phyloP scores from a whole-genome alignment of 352 stramenopile genomes.

The Phytopythium litorale region DNA sequence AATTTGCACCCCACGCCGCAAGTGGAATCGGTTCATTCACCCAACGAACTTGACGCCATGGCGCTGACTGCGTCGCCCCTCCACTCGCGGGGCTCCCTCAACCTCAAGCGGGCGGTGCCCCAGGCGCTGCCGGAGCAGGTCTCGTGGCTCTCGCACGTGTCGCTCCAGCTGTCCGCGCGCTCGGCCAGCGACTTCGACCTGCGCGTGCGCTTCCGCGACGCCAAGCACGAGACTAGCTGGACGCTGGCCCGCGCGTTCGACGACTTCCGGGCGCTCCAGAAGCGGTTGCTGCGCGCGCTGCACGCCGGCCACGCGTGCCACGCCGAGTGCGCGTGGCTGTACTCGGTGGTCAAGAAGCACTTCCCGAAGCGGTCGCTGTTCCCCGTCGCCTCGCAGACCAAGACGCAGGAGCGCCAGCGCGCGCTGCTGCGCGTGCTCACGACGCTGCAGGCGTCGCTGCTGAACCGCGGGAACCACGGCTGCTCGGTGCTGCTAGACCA shows the following conservation, averaged over 20 bases:
- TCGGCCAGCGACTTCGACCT: neutral
- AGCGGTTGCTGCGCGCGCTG: constrained; percentile 30
- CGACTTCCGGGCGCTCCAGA: constrained; percentile 28
- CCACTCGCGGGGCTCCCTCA: neutral
- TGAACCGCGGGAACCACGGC: constrained; percentile 30
- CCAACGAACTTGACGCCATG: neutral
- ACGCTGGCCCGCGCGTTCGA: constrained; percentile 21
- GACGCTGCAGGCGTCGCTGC: constrained; percentile 32
- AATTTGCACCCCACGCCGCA: neutral
- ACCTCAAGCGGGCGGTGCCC: constrained; percentile 16
- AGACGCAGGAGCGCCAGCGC: constrained; percentile 15
- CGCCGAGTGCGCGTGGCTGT: constrained; percentile 40
- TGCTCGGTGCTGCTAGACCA: constrained; percentile 30
- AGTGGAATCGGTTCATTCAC: neutral
- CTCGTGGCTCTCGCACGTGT: constrained; percentile 30
- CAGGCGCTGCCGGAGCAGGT: constrained; percentile 26
- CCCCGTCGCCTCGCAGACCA: constrained; percentile 14
- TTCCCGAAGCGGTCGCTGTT: constrained; percentile 31
- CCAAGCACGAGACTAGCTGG: constrained; percentile 7
- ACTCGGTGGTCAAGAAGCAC: constrained; percentile 34
- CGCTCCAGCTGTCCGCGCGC: constrained; percentile 22
- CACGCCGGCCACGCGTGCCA: constrained; percentile 30
- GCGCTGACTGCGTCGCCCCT: neutral
- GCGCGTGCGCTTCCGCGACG: neutral
- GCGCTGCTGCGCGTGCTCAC: constrained; percentile 24